Evolutionary conservation across 2,329 filamentous ascomycete genomes (phyloP), one percentile per base, ranked within the genome.

Genomic region (Cordyceps tenuipes): DNA sequence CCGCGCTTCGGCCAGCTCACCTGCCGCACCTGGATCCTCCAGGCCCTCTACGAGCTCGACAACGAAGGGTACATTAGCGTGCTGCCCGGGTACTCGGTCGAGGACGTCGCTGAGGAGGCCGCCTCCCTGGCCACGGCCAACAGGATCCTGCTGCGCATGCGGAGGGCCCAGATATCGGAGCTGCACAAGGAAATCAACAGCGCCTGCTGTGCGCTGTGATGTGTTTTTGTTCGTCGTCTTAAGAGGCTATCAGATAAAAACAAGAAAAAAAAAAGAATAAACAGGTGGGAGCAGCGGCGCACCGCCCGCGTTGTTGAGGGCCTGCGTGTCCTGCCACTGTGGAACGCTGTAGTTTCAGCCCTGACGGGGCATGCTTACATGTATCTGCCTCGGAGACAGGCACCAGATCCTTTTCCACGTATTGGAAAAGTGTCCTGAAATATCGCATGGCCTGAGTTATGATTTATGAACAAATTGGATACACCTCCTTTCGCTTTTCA

Each of bases 31-130:
- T 64, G 63, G 63, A 36, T 61, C 49, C 53, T 60, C 51, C 59
- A 60, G 53, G 63, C 59, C 44, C 49, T 63, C 36, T 57, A 48
- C 48, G 61, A 61, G 56, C 57, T 64, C 12, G 63, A 61, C 19
- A 61, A 61, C 48, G 63, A 64, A 60, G 63, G 63, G 19, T 64
- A 63, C 53, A 60, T 64, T 53, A 59, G 57, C 46, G 57, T 59
- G 39, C 49, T 31, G 48, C 57, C 57, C 13, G 49, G 57, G 10
- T 59, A 59, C 31, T 52, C 48, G 26, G 41, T 59, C 39, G 12
- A 50, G n/a, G 49, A 59, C 49, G 29, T 59, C n/a, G 57, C 43
- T 8, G 48, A 59, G 41, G 57, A 59, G 41, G 57, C 57, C 13
- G 9, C 31, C 12, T 44, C 57, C 34, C 57, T 59, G 29, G 57